Percentiles rank a stretch among this genome's conserved stretches.
Evolutionary conservation across 768 basidiomycete genomes (phyloP).

Genomic region (Boletus coccyginus): DNA sequence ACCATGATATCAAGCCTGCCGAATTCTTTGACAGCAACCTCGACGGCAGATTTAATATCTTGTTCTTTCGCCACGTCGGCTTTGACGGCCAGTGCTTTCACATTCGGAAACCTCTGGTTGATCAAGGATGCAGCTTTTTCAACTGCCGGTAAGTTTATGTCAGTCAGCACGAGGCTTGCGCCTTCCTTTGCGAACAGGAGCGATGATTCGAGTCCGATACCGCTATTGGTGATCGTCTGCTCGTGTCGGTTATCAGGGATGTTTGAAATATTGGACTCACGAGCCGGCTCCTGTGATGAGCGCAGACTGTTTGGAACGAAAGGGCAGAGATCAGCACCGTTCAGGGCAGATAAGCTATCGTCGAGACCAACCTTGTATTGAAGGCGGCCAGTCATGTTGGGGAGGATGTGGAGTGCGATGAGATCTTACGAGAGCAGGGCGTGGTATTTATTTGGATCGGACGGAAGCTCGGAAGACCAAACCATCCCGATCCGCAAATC

Average conservation of each 20-base stretch:
- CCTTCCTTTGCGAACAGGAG: conserved; percentile 94
- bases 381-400: conserved; percentile 62
- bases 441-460: conserved; percentile 4
- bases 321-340: conserved; percentile 12
- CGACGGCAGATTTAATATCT: conserved; percentile 81
- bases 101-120: conserved; percentile 60
- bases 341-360: neutral
- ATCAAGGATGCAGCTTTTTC: conserved; percentile 67
- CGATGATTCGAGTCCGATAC: conserved; percentile 95
- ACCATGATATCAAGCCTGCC: conserved; percentile 97
- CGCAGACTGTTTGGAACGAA: conserved; percentile 48
- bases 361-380: conserved; percentile 52
- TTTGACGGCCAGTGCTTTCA: conserved; percentile 65
- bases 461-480: neutral
- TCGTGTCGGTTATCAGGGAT: neutral
- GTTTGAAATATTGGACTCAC: conserved; percentile 44
- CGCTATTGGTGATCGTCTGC: conserved; percentile 47
- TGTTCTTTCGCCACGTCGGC: conserved; percentile 89
- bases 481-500: neutral
- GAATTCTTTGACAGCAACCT: conserved; percentile 75
- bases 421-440: neutral
- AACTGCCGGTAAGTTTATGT: conserved; percentile 78
- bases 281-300: conserved; percentile 88
- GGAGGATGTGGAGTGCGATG: conserved; percentile 1
- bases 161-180: conserved; percentile 84